A percentile compares a stretch with the other conserved stretches of the same genome.
Conservation (phyloP, 441 rosid species). For the California macrophylla region DNA sequence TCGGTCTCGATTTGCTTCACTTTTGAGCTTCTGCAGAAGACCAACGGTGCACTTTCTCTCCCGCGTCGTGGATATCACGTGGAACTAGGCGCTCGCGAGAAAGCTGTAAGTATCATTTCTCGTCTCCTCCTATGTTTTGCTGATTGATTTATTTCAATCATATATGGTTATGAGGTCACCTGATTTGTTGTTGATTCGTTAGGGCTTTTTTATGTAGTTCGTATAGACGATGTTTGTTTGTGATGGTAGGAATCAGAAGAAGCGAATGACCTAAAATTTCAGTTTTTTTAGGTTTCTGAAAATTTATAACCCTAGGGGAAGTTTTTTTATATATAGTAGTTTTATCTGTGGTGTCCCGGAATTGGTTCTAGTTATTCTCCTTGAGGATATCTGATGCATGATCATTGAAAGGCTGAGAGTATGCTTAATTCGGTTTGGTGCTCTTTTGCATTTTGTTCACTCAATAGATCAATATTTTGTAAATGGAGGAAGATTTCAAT, state of each 20-base stretch:
- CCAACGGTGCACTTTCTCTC: conserved; percentile 28
- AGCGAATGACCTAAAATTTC: background rate
- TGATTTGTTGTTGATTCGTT: background rate
- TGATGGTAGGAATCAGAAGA: background rate
- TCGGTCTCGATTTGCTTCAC: conserved; percentile 5
- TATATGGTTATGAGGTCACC: background rate
- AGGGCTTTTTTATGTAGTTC: background rate
- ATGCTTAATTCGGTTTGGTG: background rate
- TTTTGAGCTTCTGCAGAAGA: conserved; percentile 22
- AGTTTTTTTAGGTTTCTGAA: background rate
- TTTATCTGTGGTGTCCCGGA: background rate
- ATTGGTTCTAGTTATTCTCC: background rate
- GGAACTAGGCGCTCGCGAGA: conserved; percentile 72
- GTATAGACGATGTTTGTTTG: background rate
- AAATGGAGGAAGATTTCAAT: background rate
- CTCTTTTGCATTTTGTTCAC: background rate
- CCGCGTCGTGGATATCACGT: conserved; percentile 60
- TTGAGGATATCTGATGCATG: background rate
- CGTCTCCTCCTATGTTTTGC: background rate
- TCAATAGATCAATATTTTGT: background rate
- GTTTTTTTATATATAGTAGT: background rate
- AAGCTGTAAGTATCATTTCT: conserved; percentile 50
- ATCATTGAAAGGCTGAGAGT: background rate
- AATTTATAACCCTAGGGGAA: background rate
- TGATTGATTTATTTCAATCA: background rate